Evolutionary conservation across 176 grass and related monocot genomes (phyloP).

Genomic region (Aegilops tauschii): DNA sequence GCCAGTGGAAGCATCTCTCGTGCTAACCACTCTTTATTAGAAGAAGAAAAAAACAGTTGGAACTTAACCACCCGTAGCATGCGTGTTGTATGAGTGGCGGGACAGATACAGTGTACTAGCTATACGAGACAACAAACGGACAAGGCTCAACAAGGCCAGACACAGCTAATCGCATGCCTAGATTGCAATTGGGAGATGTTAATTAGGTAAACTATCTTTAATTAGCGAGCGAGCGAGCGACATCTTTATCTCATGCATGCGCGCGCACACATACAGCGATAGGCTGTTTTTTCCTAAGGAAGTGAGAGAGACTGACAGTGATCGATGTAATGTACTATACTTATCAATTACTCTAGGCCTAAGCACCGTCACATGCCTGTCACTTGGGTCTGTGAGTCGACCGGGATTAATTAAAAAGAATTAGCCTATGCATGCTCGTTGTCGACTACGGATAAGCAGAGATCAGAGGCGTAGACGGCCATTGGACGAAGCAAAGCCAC

Average conservation of each 20-base stretch:
- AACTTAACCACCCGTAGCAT: neutral
- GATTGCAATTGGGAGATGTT: neutral
- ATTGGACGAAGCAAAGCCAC: neutral
- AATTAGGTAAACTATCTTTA: neutral
- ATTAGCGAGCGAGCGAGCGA: neutral
- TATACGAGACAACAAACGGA: conserved; percentile 1
- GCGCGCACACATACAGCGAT: neutral
- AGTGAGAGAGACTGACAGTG: neutral
- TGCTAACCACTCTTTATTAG: neutral
- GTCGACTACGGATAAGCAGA: conserved; percentile 15
- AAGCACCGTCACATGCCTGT: neutral
- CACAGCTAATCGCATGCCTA: neutral
- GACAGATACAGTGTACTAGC: neutral
- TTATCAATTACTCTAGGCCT: neutral
- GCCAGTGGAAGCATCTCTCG: neutral
- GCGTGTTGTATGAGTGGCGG: neutral
- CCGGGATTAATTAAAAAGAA: neutral
- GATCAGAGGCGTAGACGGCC: too few species aligned
- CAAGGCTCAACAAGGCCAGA: neutral
- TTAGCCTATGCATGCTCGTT: conserved; percentile 18
- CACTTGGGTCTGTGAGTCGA: neutral
- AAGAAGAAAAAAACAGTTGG: neutral
- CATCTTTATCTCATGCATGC: neutral
- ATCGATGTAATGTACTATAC: neutral
- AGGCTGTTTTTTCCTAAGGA: neutral